Evolutionary conservation across 441 rosid genomes (phyloP).

Genomic region (Adansonia grandidieri): DNA sequence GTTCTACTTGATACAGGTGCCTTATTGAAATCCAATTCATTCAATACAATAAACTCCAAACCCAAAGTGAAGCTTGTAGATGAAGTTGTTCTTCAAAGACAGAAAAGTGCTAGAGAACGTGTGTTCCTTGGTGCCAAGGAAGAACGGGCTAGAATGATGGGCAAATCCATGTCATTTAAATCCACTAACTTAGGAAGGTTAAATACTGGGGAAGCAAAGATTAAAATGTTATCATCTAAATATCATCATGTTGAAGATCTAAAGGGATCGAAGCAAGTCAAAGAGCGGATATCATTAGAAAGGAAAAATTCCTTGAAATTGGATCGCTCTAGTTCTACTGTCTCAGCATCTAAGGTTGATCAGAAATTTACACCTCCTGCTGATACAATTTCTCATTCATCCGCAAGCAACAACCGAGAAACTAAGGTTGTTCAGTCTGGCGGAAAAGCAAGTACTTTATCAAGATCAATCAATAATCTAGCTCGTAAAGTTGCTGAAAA

Average conservation of each 20-base stretch:
- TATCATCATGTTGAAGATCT: conserved; percentile 54
- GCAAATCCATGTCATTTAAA: conserved; percentile 80
- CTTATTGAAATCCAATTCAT: conserved; percentile 78
- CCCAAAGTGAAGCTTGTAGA: conserved; percentile 69
- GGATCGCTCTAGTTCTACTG: conserved; percentile 46
- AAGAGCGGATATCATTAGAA: conserved; percentile 53
- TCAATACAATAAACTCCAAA: conserved; percentile 56
- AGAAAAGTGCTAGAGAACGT: conserved; percentile 55
- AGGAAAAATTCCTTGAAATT: conserved; percentile 49
- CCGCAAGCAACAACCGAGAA: conserved; percentile 55
- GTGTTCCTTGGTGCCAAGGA: conserved; percentile 54
- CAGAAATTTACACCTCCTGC: conserved; percentile 60
- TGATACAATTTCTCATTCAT: conserved; percentile 45
- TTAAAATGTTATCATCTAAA: conserved; percentile 59
- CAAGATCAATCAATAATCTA: conserved; percentile 54
- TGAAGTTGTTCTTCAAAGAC: conserved; percentile 63
- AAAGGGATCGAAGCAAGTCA: conserved; percentile 61
- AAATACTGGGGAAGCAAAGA: conserved; percentile 57
- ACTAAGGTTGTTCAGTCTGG: conserved; percentile 59
- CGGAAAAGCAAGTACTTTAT: conserved; percentile 56
- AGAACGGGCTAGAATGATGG: conserved; percentile 55
- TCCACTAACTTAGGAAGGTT: conserved; percentile 49
- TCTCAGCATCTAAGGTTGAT: conserved; percentile 48
- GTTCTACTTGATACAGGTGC: conserved; percentile 52
- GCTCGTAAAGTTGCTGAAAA: conserved; percentile 57